phyloP scores from a whole-genome alignment of 1,284 basidiomycete genomes.

The Takashimella koratensis region DNA sequence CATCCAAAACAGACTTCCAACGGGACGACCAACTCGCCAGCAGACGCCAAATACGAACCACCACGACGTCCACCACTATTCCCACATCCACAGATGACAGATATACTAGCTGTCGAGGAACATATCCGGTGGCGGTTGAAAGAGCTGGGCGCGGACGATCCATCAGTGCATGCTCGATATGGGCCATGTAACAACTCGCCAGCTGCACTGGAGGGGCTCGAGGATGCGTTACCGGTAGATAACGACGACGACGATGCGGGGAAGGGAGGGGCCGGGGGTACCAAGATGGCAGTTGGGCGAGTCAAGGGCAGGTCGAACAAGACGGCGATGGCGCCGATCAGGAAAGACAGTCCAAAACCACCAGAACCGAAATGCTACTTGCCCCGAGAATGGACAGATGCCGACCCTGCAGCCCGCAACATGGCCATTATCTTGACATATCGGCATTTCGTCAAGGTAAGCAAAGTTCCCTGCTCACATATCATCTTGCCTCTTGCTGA shows the following conservation, averaged over 20 bases:
- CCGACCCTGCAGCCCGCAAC: slow-evolving; percentile 40
- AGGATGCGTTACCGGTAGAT: slow-evolving; percentile 18
- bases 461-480: slow-evolving; percentile 7
- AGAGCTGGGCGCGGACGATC: slow-evolving; percentile 47
- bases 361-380: slow-evolving; percentile 29
- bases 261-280: slow-evolving; percentile 1
- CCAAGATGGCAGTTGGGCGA: slow-evolving; percentile 13
- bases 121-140: slow-evolving; percentile 48
- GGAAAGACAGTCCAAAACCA: slow-evolving; percentile 5
- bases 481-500: not conserved
- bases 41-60: not conserved
- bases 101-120: slow-evolving; percentile 49
- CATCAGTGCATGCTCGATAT: slow-evolving; percentile 40
- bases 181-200: slow-evolving; percentile 38
- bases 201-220: slow-evolving; percentile 39
- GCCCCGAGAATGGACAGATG: slow-evolving; percentile 44
- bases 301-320: slow-evolving; percentile 20
- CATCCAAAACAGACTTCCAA: slow-evolving; percentile 20
- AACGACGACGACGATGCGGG: slow-evolving; percentile 19
- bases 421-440: slow-evolving; percentile 48
- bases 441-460: slow-evolving; percentile 48
- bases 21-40: slow-evolving; percentile 7
- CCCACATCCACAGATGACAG: slow-evolving; percentile 49
- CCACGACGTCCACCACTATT: slow-evolving; percentile 26
- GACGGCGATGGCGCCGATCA: slow-evolving; percentile 18